Evolutionary conservation across 208 protist genomes (phyloP).

Genomic region (Naegleria lovaniensis): DNA sequence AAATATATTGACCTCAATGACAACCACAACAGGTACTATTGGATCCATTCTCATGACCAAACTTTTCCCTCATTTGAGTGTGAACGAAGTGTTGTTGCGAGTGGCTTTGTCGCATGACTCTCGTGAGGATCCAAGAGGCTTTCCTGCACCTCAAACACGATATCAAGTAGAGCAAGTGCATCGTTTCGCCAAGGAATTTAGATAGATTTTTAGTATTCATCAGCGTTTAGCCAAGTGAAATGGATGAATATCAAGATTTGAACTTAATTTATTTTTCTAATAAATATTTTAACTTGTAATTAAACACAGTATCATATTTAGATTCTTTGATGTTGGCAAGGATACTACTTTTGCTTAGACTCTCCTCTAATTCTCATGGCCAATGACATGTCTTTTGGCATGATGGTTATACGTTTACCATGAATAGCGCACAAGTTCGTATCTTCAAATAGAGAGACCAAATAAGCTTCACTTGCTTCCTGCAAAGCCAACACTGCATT

Average conservation of each 20-base stretch:
- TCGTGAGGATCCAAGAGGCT: not conserved
- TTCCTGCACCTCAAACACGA: not conserved
- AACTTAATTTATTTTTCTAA: too few species aligned
- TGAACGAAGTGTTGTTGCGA: not conserved
- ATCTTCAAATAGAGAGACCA: slow-evolving; percentile 80
- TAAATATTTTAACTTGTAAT: too few species aligned
- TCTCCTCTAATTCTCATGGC: slow-evolving; percentile 92
- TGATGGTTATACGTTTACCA: slow-evolving; percentile 69
- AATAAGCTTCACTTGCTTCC: slow-evolving; percentile 78
- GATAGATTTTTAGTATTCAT: too few species aligned
- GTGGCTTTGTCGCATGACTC: not conserved
- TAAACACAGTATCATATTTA: too few species aligned
- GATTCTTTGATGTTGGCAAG: too few species aligned
- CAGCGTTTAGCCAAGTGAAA: too few species aligned
- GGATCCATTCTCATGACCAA: not conserved
- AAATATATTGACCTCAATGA: too few species aligned
- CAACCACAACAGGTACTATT: not conserved
- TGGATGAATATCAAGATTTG: too few species aligned
- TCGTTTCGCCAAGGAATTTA: not conserved
- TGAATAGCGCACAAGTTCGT: slow-evolving; percentile 75
- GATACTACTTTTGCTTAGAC: too few species aligned
- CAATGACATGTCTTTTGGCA: slow-evolving; percentile 90
- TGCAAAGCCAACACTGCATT: slow-evolving; percentile 69
- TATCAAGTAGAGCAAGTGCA: not conserved
- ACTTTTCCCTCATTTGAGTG: not conserved